phyloP scores from a whole-genome alignment of 2,329 filamentous ascomycete genomes.

The Paraphaeosphaeria minitans region DNA sequence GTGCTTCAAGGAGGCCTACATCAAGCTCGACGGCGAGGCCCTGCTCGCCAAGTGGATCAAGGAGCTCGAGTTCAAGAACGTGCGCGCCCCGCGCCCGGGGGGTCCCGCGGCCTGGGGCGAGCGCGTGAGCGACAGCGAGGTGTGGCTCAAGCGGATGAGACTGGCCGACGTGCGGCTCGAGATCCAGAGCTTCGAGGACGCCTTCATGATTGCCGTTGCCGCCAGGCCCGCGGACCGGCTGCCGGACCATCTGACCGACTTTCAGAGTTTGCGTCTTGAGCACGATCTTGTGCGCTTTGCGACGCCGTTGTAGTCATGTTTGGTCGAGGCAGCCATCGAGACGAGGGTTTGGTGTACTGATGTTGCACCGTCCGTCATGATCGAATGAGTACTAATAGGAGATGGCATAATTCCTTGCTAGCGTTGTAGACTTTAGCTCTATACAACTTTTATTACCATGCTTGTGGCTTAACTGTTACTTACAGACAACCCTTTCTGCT shows the following conservation, averaged over 20 bases:
- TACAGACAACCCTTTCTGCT: too few relatives aligned
- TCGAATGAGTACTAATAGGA: slow-evolving; percentile 1
- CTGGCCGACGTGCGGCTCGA: slow-evolving; percentile 62
- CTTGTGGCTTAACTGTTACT: background rate
- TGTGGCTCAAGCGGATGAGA: slow-evolving; percentile 54
- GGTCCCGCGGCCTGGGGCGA: slow-evolving; percentile 53
- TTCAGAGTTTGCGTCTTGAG: slow-evolving; percentile 54
- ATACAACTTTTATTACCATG: too few relatives aligned
- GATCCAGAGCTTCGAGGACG: slow-evolving; percentile 62
- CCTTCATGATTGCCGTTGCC: slow-evolving; percentile 64
- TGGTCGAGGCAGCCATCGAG: background rate
- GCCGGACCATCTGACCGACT: slow-evolving; percentile 47
- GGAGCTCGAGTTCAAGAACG: slow-evolving; percentile 70
- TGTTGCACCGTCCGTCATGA: background rate
- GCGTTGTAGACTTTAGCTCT: background rate
- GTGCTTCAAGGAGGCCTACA: slow-evolving; percentile 80
- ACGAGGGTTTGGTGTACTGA: slow-evolving; percentile 1
- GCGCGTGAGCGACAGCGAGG: slow-evolving; percentile 54
- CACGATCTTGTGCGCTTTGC: slow-evolving; percentile 46
- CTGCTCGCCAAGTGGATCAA: slow-evolving; percentile 74
- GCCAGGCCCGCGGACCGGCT: slow-evolving; percentile 45
- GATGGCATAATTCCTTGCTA: background rate
- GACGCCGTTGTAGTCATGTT: slow-evolving; percentile 9
- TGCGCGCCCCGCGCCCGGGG: slow-evolving; percentile 60
- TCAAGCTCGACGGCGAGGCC: slow-evolving; percentile 82